A percentile compares a stretch with the other conserved stretches of the same genome.
Conservation (phyloP, 208 protist genomes). For the Trypanosomatidae sp. region DNA sequence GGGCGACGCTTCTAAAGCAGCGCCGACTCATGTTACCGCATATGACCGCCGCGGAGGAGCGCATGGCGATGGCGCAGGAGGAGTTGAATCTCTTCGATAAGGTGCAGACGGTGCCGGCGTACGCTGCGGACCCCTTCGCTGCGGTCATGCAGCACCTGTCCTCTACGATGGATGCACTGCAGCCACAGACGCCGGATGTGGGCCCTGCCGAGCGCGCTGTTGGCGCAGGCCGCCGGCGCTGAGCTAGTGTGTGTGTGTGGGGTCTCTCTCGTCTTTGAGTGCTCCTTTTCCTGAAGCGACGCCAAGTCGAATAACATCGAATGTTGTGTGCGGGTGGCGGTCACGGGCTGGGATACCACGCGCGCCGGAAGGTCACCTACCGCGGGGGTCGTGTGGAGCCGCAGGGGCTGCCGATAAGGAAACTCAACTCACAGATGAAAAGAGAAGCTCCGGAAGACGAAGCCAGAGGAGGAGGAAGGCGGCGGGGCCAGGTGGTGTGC, state of each 20-base stretch:
- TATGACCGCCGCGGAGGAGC: conserved; percentile 34
- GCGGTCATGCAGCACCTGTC: conserved; percentile 61
- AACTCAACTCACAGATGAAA: not conserved
- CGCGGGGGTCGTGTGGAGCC: not conserved
- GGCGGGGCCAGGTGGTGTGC: not conserved
- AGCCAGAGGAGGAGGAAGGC: not conserved
- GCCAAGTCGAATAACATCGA: not conserved
- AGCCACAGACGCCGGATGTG: conserved; percentile 76
- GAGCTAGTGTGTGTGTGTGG: not conserved
- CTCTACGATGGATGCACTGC: conserved; percentile 57
- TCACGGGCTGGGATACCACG: too few relatives aligned
- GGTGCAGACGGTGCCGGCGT: conserved; percentile 43
- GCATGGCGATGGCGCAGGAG: conserved; percentile 47
- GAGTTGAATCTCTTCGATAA: conserved; percentile 68
- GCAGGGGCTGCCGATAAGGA: not conserved
- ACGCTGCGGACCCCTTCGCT: conserved; percentile 56
- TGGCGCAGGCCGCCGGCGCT: conserved; percentile 3
- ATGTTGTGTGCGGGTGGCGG: not conserved
- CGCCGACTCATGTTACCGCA: conserved; percentile 10
- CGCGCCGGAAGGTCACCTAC: not conserved
- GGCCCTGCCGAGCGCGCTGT: conserved; percentile 25
- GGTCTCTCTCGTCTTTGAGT: not conserved
- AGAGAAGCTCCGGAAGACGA: not conserved
- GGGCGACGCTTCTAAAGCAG: conserved; percentile 17
- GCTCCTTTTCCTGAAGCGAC: not conserved